Conservation (phyloP, 352 stramenopile species). For the Phytopythium delawarense region DNA sequence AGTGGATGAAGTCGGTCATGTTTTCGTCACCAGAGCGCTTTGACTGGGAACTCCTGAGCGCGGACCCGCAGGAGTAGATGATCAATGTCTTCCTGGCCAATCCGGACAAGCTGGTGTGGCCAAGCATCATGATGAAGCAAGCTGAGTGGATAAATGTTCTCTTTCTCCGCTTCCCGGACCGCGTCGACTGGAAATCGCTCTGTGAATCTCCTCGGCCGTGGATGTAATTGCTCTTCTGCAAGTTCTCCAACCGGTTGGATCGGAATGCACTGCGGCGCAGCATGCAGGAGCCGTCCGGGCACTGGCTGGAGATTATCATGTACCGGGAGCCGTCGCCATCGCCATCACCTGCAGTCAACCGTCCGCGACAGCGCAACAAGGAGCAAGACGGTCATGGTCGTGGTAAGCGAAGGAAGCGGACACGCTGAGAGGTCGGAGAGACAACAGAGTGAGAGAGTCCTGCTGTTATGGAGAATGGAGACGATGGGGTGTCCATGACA, state of each 20-base stretch:
- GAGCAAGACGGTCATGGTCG: no score
- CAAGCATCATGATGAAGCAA: background rate
- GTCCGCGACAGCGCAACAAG: background rate
- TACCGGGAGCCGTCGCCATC: no score
- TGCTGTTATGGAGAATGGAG: no score
- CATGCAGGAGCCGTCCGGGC: background rate
- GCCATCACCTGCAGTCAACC: background rate
- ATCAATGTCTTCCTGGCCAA: background rate
- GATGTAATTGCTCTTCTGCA: background rate
- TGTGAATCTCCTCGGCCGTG: background rate
- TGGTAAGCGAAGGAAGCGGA: background rate
- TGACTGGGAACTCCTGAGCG: background rate
- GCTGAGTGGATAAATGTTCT: background rate
- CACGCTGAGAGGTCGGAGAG: background rate
- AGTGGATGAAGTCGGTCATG: background rate
- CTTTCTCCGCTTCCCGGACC: background rate
- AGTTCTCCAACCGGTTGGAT: background rate
- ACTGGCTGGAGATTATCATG: background rate
- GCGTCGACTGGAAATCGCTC: background rate
- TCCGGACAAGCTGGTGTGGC: background rate
- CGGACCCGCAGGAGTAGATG: background rate
- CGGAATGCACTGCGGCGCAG: background rate
- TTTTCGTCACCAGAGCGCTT: background rate
- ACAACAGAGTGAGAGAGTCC: background rate
- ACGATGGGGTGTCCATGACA: no score